phyloP scores from a whole-genome alignment of 1,284 basidiomycete genomes.

The Cutaneotrichosporon dermatis region DNA sequence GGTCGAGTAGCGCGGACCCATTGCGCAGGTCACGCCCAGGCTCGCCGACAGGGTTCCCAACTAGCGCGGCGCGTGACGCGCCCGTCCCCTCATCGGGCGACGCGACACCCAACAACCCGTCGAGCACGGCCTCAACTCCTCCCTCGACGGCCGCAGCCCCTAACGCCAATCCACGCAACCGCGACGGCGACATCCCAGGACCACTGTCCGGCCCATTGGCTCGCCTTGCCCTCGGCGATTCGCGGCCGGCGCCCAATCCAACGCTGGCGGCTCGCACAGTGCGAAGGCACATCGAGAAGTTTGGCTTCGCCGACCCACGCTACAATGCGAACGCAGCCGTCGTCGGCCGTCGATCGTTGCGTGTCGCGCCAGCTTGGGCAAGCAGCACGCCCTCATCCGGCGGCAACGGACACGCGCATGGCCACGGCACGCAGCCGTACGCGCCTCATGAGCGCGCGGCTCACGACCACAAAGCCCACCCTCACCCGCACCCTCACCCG shows the following conservation, averaged over 20 bases:
- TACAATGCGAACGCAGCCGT: constrained; percentile 20
- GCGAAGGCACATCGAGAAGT: constrained; percentile 3
- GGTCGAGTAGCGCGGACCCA: too few relatives aligned
- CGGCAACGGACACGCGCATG: too few relatives aligned
- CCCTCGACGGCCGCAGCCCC: neutral
- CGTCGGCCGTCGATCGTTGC: constrained; percentile 14
- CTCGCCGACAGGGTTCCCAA: constrained; percentile 14
- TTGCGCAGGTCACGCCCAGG: constrained; percentile 2
- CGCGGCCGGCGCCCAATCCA: neutral
- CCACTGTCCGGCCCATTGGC: neutral
- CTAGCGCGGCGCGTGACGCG: constrained; percentile 16
- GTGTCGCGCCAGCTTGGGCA: constrained; percentile 25
- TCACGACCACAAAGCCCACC: neutral
- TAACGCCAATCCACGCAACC: neutral
- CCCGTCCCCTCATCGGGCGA: constrained; percentile 1
- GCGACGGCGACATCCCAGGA: neutral
- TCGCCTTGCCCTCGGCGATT: constrained; percentile 1
- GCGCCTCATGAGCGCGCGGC: neutral
- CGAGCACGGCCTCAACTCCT: neutral
- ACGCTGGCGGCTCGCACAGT: neutral
- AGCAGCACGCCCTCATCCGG: constrained; percentile 1
- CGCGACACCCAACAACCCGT: constrained; percentile 1
- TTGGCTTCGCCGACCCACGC: constrained; percentile 23
- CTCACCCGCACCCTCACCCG: neutral
- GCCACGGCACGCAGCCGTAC: neutral